A percentile compares a stretch with the other conserved stretches of the same genome.
Evolutionary conservation across 202 grass and related monocot species (phyloP).

Genomic region (Dendrocalamus latiflorus): DNA sequence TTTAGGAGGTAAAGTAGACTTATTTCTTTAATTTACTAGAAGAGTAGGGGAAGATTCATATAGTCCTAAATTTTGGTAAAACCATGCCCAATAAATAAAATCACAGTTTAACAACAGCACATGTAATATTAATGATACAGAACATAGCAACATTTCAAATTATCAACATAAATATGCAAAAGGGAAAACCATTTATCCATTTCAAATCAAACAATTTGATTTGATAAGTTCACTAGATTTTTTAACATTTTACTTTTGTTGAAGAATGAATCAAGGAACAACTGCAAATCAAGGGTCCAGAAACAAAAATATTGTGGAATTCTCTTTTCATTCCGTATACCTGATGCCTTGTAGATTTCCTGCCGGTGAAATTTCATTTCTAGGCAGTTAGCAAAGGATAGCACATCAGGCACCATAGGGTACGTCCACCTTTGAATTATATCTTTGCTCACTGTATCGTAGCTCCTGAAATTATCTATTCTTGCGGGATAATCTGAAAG

Average conservation of each 20-base stretch:
- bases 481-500: constrained; percentile 85
- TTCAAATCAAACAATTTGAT: not conserved
- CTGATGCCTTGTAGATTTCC: constrained; percentile 79
- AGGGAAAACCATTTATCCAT: not conserved
- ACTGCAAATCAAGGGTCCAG: not conserved
- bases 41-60: too few relatives aligned
- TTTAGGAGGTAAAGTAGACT: too few relatives aligned
- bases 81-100: too few relatives aligned
- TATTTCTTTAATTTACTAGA: too few relatives aligned
- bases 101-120: too few relatives aligned
- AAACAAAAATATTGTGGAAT: constrained; percentile 3
- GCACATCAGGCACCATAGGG: constrained; percentile 80
- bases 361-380: constrained; percentile 61
- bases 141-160: too few relatives aligned
- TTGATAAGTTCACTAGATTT: not conserved
- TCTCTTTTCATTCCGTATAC: constrained; percentile 28
- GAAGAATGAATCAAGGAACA: not conserved
- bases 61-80: too few relatives aligned
- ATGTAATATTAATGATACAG: too few relatives aligned
- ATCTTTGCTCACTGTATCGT: constrained; percentile 90
- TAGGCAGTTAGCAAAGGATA: constrained; percentile 41
- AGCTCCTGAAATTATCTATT: constrained; percentile 94
- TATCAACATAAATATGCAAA: too few relatives aligned
- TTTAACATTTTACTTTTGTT: not conserved
- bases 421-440: constrained; percentile 90